A percentile compares a stretch with the other conserved stretches of the same genome.
These are phyloP conservation scores for Citropsis articulata DNA, from an alignment of 345 rosid genomes.

Conservation along the genomic window DNA sequence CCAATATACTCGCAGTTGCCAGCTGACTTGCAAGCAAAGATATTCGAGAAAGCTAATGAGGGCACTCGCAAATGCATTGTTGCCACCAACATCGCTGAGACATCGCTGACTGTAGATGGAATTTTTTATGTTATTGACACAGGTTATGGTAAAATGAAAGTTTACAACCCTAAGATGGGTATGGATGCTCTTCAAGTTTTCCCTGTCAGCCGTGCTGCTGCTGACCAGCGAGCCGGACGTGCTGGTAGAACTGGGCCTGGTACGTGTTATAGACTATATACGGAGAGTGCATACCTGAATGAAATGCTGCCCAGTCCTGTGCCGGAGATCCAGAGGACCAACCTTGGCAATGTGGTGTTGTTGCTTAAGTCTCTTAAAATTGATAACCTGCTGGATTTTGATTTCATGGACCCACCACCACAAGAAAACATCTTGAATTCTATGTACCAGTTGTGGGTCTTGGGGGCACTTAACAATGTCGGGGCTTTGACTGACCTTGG, in stretches of 20 bases:
- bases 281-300: slow-evolving; percentile 85
- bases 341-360: slow-evolving; percentile 92
- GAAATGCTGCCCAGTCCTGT: slow-evolving; percentile 90
- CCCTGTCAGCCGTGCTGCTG: slow-evolving; percentile 95
- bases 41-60: slow-evolving; percentile 89
- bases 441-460: slow-evolving; percentile 97
- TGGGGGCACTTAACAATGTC: slow-evolving; percentile 92
- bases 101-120: slow-evolving; percentile 96
- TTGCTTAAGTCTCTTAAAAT: slow-evolving; percentile 89
- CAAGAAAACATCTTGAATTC: slow-evolving; percentile 97
- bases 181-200: slow-evolving; percentile 99
- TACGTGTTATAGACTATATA: slow-evolving; percentile 89
- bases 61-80: slow-evolving; percentile 99
- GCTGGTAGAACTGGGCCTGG: slow-evolving; percentile 99
- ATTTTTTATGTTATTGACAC: slow-evolving; percentile 91
- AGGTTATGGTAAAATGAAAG: slow-evolving; percentile 97
- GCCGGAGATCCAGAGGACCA: slow-evolving; percentile 97
- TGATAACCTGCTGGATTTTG: slow-evolving; percentile 88
- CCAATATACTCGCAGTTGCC: slow-evolving; percentile 98
- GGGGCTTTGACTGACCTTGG: slow-evolving; percentile 85
- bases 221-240: slow-evolving; percentile 98
- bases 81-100: slow-evolving; percentile 97
- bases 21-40: slow-evolving; percentile 97
- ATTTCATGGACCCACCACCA: slow-evolving; percentile 99
- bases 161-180: slow-evolving; percentile 97